Percentiles rank a stretch among this genome's conserved stretches.
Evolutionary conservation across 345 rosid genomes (phyloP).

Genomic region (Syzygium jambos): DNA sequence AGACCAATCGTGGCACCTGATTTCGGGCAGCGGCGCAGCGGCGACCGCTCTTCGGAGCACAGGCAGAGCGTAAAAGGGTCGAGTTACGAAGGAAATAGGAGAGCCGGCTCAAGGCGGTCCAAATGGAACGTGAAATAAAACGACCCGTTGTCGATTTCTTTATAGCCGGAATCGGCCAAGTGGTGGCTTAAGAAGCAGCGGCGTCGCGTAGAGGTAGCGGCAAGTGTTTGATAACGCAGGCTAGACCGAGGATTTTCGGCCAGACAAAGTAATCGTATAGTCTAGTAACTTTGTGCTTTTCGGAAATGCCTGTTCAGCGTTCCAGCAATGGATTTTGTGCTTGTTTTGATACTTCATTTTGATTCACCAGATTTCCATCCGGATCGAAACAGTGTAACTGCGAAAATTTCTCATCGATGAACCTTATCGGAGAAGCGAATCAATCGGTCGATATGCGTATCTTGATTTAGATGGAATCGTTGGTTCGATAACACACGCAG

Average conservation of each 20-base stretch:
- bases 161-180: rapidly evolving
- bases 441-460: background rate
- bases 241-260: background rate
- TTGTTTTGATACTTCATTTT: too few species aligned
- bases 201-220: rapidly evolving
- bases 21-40: rapidly evolving
- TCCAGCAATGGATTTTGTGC: too few species aligned
- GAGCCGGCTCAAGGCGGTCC: background rate
- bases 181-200: rapidly evolving
- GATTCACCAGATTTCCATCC: too few species aligned
- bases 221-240: rapidly evolving
- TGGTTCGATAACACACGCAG: background rate
- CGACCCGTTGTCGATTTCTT: rapidly evolving
- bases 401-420: too few species aligned
- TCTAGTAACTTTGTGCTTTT: too few species aligned
- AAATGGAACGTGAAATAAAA: background rate
- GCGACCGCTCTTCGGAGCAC: background rate
- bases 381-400: too few species aligned
- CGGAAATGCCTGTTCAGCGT: too few species aligned
- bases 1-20: background rate
- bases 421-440: too few species aligned
- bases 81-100: rapidly evolving
- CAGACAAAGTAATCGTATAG: too few species aligned
- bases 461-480: background rate
- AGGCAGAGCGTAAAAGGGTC: background rate